Evolutionary conservation across 345 rosid species (phyloP), one percentile per base, ranked within the genome.

Genomic region (Cardamine chenopodiifolia): DNA sequence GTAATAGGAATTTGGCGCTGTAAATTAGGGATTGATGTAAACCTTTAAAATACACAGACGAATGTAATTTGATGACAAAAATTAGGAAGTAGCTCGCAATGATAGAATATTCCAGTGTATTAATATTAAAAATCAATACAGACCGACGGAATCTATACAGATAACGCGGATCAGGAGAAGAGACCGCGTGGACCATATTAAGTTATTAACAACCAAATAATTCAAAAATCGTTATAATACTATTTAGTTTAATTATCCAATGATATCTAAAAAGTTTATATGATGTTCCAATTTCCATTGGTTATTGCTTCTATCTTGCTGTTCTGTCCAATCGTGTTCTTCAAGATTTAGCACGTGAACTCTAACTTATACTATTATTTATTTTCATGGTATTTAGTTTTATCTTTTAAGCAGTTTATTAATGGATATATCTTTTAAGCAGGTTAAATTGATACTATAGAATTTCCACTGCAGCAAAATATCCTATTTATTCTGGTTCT

Each of bases 281-380:
- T 70, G 14, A 54, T 55, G 44, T 47, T 65, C 66, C 71, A 62
- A 70, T 47, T 77, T 71, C 77, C 68, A 77, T 77, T 71, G 80
- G 80, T 65, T 71, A 58, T 71, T 77, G 80, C 63, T 39, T 71
- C 61, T 71, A 67, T 71, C 67, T 70, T 48, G 76, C 22, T 70
- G 62, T 77, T 71, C 72, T 77, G 68, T 77, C 72, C 68, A 77
- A 65, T 77, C 80, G 68, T 71, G 49, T 77, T 77, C 72, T 47
- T 71, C 76, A 71, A 65, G 76, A 65, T 71, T 37, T 65, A 63
- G 55, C 80, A 77, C 80, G 80, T 71, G 76, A 57, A 64, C 7
- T 19, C 49, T 62, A 14, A 12, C 20, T 61, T 61, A 39, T 65
- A 37, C 45, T 42, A 39, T 2, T 49, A 63, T 25, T 47, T 70